These are phyloP conservation scores for Zychaea mexicana DNA, from an alignment of 371 early-diverging fungal species.

Conservation along the genomic window DNA sequence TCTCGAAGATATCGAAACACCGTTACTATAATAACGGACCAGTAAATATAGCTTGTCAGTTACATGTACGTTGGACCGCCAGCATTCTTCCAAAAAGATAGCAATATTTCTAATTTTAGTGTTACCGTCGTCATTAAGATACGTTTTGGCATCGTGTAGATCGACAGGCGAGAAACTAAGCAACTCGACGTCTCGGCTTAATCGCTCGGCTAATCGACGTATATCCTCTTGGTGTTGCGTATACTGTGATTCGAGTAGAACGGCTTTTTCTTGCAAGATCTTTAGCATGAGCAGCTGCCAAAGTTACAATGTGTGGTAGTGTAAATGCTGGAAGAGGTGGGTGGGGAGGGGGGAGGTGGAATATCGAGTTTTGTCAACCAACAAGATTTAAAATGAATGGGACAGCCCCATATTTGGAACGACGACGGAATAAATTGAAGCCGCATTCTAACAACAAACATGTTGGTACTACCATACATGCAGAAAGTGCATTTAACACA, in stretches of 20 bases:
- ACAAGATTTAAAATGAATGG: no score
- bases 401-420: no score
- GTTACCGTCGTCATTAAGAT: slow-evolving; percentile 33
- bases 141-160: slow-evolving; percentile 25
- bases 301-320: no score
- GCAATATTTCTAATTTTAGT: background rate
- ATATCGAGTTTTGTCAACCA: no score
- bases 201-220: slow-evolving; percentile 4
- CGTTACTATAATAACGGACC: slow-evolving; percentile 17
- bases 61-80: background rate
- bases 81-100: background rate
- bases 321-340: no score
- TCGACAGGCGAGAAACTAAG: slow-evolving; percentile 21
- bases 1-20: slow-evolving; percentile 27
- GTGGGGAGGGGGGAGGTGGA: no score
- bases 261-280: slow-evolving; percentile 20
- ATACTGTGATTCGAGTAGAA: slow-evolving; percentile 25
- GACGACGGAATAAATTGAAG: no score
- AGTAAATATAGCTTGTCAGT: background rate
- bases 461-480: no score
- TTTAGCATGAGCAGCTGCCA: slow-evolving; percentile 11
- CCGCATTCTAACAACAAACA: no score
- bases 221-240: slow-evolving; percentile 21
- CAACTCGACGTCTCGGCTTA: slow-evolving; percentile 21
- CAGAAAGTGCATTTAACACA: no score